A percentile compares a stretch with the other conserved stretches of the same genome.
These are phyloP conservation scores for Fragilaria crotonensis DNA, from an alignment of 108 stramenopile species.

Conservation along the genomic window DNA sequence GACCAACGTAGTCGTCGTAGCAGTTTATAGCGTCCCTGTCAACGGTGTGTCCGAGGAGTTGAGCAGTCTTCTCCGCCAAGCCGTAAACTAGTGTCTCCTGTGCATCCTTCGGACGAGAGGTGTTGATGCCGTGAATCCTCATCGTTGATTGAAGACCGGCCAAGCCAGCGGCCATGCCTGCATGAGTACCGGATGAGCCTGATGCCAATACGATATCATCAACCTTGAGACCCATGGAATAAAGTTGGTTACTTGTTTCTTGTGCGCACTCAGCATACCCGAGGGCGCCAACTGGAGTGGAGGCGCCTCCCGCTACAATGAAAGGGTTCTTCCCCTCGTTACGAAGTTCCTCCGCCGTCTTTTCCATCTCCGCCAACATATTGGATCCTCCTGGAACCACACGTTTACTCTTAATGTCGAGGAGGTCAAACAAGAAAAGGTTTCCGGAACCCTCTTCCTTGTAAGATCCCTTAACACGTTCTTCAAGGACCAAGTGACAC, in stretches of 20 bases:
- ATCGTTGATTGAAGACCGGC: constrained; percentile 3
- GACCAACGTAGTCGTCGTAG: constrained; percentile 25
- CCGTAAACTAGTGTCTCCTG: constrained; percentile 15
- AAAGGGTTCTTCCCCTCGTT: constrained; percentile 22
- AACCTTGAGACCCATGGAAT: constrained; percentile 1
- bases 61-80: constrained; percentile 14
- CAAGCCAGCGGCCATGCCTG: constrained; percentile 23
- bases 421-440: constrained; percentile 18
- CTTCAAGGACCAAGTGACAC: constrained; percentile 28
- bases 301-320: constrained; percentile 24
- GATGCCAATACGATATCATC: constrained; percentile 15
- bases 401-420: constrained; percentile 22
- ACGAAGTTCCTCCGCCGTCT: constrained; percentile 15
- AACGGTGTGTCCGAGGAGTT: constrained; percentile 4
- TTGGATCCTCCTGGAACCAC: constrained; percentile 11
- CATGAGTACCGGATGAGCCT: constrained; percentile 24
- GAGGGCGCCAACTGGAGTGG: constrained; percentile 15
- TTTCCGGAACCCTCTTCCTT: constrained; percentile 20
- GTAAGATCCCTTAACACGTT: constrained; percentile 22
- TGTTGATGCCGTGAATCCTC: constrained; percentile 17
- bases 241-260: constrained; percentile 16
- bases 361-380: constrained; percentile 12
- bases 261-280: constrained; percentile 18
- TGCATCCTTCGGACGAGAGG: constrained; percentile 18
- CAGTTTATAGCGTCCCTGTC: constrained; percentile 14